A percentile compares a stretch with the other conserved stretches of the same genome.
These are phyloP conservation scores for Fagus crenata DNA, from an alignment of 306 rosid species.

Conservation along the genomic window DNA sequence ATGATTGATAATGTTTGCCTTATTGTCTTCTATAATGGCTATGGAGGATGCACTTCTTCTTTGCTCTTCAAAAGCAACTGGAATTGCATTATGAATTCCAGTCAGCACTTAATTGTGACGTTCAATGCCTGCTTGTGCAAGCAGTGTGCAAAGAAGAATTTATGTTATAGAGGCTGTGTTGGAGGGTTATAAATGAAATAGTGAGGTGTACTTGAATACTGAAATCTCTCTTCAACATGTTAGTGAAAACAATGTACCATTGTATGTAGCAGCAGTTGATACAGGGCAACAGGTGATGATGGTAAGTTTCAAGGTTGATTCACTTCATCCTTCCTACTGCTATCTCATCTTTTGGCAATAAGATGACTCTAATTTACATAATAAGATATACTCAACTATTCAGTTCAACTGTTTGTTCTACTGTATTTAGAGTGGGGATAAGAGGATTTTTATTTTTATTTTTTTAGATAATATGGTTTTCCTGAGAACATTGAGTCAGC, in stretches of 20 bases:
- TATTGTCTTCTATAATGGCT: background rate
- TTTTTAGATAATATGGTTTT: too few relatives aligned
- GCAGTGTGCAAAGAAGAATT: background rate
- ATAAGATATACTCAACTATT: background rate
- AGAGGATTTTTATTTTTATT: background rate
- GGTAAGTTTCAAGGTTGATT: background rate
- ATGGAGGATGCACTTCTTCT: background rate
- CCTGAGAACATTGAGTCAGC: too few relatives aligned
- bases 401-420: background rate
- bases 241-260: background rate
- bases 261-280: background rate
- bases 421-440: background rate
- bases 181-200: background rate
- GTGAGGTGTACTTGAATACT: background rate
- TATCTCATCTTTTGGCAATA: background rate
- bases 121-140: background rate
- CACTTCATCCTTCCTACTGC: background rate
- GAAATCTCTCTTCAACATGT: background rate
- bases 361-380: background rate
- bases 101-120: too few relatives aligned
- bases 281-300: background rate
- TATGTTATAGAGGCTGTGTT: background rate
- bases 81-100: too few relatives aligned
- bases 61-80: background rate
- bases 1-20: background rate